Evolutionary conservation across 306 rosid genomes (phyloP), one percentile per base, ranked within the genome.

Genomic region (Castanea crenata): DNA sequence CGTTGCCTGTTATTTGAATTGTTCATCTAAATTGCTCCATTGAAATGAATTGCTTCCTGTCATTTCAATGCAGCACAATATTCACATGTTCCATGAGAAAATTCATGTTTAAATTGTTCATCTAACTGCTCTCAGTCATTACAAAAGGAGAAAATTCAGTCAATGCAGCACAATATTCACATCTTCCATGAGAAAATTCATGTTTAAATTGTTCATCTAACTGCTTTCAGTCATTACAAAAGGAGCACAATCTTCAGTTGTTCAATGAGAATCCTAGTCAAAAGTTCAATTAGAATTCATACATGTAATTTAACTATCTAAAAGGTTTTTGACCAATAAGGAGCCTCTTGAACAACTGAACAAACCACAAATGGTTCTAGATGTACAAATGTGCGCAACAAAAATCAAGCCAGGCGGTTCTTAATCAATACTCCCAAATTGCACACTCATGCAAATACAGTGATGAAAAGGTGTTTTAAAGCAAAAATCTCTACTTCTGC

Each of bases 401-500:
- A 76, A 23, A 77, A 85, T 10, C 23, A 57, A 68, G 0, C 67
- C 84, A 84, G 75, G 79, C 73, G 75, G 75, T 70, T 76, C 54
- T 86, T 76, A 63, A 76, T 84, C 75, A 67, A 76, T 79, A 78
- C 82, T 80, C 83, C 84, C 84, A 86, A 87, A 82, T 55, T 79
- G 77, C 89, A 88, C 69, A 75, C 85, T 76, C 74, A 78, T 80
- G 69, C 81, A 82, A 86, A 83, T 72, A 70, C 87, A 80, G 59
- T 76, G 69, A 82, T 75, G 72, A 74, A 83, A 44, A 64, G 73
- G 78, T 78, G 79, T 73, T 49, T 76, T 32, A 75, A 85, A 87
- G 88, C 83, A 73, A 77, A 56, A 77, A 79, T 76, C 72, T 73
- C 69, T 76, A 82, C 87, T 84, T 79, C 81, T 88, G 83, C 85